Percentiles rank a stretch among this genome's conserved stretches.
These are phyloP conservation scores for Pythium coloratum DNA, from an alignment of 352 stramenopile species.

Conservation along the genomic window DNA sequence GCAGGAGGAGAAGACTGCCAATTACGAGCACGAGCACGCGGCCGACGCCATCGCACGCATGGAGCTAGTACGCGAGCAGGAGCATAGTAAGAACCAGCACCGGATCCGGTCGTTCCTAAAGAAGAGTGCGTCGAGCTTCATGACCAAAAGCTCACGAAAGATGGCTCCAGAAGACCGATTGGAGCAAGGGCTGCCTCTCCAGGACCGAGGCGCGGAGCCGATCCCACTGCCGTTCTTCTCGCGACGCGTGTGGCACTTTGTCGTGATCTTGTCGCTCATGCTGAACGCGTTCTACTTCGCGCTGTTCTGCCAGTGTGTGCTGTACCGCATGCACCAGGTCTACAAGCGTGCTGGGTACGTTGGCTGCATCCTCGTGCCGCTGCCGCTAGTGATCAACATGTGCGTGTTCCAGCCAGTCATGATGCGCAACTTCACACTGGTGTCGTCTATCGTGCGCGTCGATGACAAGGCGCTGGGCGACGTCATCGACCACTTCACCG, in stretches of 20 bases:
- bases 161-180: background rate
- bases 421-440: slow-evolving; percentile 29
- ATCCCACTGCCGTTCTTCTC: slow-evolving; percentile 26
- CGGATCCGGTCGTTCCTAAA: background rate
- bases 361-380: slow-evolving; percentile 6
- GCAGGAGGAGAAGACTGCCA: background rate
- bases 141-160: background rate
- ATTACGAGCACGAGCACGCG: background rate
- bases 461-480: slow-evolving; percentile 29
- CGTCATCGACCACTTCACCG: slow-evolving; percentile 32
- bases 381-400: slow-evolving; percentile 28
- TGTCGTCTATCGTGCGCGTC: slow-evolving; percentile 25
- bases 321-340: slow-evolving; percentile 24
- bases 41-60: background rate
- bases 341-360: slow-evolving; percentile 10
- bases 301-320: slow-evolving; percentile 32
- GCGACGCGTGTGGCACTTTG: slow-evolving; percentile 27
- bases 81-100: background rate
- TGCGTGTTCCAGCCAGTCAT: slow-evolving; percentile 28
- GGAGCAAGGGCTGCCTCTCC: background rate
- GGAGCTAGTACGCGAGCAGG: background rate
- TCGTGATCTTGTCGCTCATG: slow-evolving; percentile 26
- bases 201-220: background rate
- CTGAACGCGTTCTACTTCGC: slow-evolving; percentile 31
- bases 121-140: background rate